Evolutionary conservation across 2,329 filamentous ascomycete genomes (phyloP), one percentile per base, ranked within the genome.

Genomic region (Colletotrichum horii): DNA sequence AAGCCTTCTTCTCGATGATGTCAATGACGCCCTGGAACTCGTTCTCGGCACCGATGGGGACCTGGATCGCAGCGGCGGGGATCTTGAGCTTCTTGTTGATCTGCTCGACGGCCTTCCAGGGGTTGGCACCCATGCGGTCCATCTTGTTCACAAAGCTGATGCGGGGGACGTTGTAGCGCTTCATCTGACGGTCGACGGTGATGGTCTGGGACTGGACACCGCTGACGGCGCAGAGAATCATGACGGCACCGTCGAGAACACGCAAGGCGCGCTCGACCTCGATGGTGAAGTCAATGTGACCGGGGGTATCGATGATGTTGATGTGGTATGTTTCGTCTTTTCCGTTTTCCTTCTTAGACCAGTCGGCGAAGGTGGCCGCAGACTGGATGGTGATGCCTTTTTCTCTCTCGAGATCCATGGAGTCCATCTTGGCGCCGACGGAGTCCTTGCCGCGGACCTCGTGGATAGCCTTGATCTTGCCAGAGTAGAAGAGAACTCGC

Each of bases 311-410:
- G 83, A 99, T 99, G 89, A 99, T 89, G 87, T 99, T 99, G 89
- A 99, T 93, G 85, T 99, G 96, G 86, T 98, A 99, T 80, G 93
- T 95, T 85, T 98, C 93, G 68, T 98, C 95, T 82, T 94, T 91
- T 79, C 94, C 94, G 78, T 96, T 87, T 81, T 95, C 93, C 85
- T 92, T 93, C 89, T 98, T 98, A 79, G 94, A 88, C 97, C 97
- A 99, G 86, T 99, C 96, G 85, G 95, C 98, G 85, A 98, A 99
- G 1, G 97, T 99, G 28, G 97, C 97, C 14, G 97, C 97, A 79
- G 96, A 98, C 85, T 99, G 96, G 82, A 99, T 99, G 74, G 97
- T 99, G 84, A 99, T 99, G 81, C 97, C 97, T 89, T 98, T 98
- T 85, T 98, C 97, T 85, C 97, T 91, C 87, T 99, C 97, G 79